Conservation (phyloP, 345 rosid species). For the Xanthoceras sorbifolium region DNA sequence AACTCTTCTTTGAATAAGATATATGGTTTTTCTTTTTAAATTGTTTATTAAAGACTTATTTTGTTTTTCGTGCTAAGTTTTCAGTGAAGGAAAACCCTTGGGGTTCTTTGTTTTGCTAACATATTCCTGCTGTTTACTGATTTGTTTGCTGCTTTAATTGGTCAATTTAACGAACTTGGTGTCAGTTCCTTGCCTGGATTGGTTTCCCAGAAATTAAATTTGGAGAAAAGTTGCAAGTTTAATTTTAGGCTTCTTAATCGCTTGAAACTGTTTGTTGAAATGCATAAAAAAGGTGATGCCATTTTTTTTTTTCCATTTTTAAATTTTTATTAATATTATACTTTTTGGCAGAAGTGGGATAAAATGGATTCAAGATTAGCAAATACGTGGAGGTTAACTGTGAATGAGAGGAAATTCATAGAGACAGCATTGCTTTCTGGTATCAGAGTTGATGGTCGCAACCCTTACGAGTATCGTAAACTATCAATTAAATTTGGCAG, state of each 20-base stretch:
- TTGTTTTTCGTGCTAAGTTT: no score
- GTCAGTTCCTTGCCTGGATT: background rate
- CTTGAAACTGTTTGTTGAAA: constrained; percentile 3
- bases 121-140: background rate
- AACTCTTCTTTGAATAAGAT: no score
- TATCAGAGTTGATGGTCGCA: constrained; percentile 85
- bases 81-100: background rate
- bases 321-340: background rate
- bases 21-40: no score
- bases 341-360: background rate
- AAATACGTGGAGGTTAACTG: constrained; percentile 71
- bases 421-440: constrained; percentile 81
- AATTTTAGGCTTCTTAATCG: background rate
- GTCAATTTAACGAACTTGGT: background rate
- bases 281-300: background rate
- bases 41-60: no score
- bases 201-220: background rate
- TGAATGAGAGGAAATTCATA: constrained; percentile 83
- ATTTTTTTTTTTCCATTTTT: background rate
- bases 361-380: constrained; percentile 80
- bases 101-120: background rate
- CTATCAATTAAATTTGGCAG: constrained; percentile 84
- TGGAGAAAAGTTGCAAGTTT: background rate
- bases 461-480: constrained; percentile 80
- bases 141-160: background rate